Evolutionary conservation across 345 rosid species (phyloP).

Genomic region (Luvunga scandens): DNA sequence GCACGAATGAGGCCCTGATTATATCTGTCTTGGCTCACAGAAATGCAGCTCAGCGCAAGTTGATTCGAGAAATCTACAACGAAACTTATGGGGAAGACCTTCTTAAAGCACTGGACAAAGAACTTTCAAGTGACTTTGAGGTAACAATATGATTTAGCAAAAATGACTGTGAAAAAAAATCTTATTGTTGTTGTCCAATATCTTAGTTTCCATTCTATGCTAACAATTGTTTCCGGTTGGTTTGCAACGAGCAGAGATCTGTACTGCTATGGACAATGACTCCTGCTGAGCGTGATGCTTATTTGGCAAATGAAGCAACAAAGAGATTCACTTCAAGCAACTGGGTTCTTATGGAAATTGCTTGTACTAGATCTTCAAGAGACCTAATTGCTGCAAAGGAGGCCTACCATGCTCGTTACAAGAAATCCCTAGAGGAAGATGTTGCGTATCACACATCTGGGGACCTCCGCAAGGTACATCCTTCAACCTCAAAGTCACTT

Average conservation of each 20-base stretch:
- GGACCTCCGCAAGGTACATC: constrained; percentile 66
- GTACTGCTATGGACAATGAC: constrained; percentile 71
- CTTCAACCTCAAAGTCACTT: neutral
- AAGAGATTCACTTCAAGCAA: constrained; percentile 67
- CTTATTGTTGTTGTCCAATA: neutral
- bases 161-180: neutral
- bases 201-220: neutral
- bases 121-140: constrained; percentile 88
- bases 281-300: constrained; percentile 78
- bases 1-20: constrained; percentile 74
- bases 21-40: constrained; percentile 83
- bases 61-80: constrained; percentile 54
- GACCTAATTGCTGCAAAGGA: constrained; percentile 62
- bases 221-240: constrained; percentile 11
- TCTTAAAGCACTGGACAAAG: constrained; percentile 66
- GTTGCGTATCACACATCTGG: constrained; percentile 78
- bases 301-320: constrained; percentile 70
- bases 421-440: constrained; percentile 89
- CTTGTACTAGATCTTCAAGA: constrained; percentile 64
- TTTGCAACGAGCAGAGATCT: constrained; percentile 42
- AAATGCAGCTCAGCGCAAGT: constrained; percentile 64
- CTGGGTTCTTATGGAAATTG: constrained; percentile 79
- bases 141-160: constrained; percentile 31
- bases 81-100: constrained; percentile 76
- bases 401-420: constrained; percentile 74